Evolutionary conservation across 345 rosid genomes (phyloP), one percentile per base, ranked within the genome.

Genomic region (Toxicodendron radicans): DNA sequence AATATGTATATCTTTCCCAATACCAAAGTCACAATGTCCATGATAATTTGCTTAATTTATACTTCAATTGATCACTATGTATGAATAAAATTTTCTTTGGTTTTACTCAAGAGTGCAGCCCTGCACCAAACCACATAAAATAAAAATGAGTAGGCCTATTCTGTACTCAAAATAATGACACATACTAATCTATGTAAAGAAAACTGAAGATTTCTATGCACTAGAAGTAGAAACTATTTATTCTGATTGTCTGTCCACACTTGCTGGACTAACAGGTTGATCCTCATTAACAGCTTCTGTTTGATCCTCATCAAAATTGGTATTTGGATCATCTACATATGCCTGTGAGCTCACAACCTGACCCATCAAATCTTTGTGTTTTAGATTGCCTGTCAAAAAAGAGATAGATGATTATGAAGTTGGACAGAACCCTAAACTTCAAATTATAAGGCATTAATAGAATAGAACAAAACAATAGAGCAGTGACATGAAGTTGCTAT

Each of bases 331-430:
- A 18, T 88, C 93, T 17, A 76, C 68, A 65, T 93, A 93, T 43
- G 85, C 93, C 81, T 93, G 97, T 35, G 98, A 93, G 80, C 98
- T 88, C 78, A 93, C 91, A 67, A 91, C 87, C 78, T 90, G 91
- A 62, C 98, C 98, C 0, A 81, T 83, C 76, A 91, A 81, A 78
- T 93, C 97, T 78, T 93, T 93, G 80, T 93, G 98, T 81, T 93
- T 93, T 70, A 91, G 82, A 77, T 91, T 92, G 56, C 97, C 97
- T 89, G 87, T 75, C 73, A 81, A 72, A 79, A 56, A 62, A 64
- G 5, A 48, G 30, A 71, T 21, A 11, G 12, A 71, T 8, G 41
- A 57, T 27, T 48, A 61, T 24, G 53, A 49, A 73, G 56, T 7
- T 43, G 46, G 14, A n/a, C 58, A 69, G 64, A 59, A 48, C n/a